These are phyloP conservation scores for Mycena albidolilacea DNA, from an alignment of 768 basidiomycete genomes.

Conservation along the genomic window DNA sequence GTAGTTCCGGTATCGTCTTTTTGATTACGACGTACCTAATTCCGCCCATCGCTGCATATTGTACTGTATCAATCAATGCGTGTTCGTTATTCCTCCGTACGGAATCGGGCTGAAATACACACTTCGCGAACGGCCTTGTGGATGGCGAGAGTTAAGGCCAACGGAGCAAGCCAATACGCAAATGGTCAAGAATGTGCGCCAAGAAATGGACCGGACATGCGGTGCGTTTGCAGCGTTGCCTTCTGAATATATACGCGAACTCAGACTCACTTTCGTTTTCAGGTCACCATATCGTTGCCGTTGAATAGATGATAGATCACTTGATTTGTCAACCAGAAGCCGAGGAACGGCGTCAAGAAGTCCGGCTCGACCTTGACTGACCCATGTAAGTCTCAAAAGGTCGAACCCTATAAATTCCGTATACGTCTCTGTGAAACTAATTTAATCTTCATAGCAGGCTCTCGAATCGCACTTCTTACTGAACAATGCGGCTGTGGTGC, in stretches of 20 bases:
- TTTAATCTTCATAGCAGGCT: neutral
- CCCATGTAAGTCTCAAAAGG: neutral
- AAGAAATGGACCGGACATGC: neutral
- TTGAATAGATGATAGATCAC: neutral
- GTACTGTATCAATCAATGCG: no score
- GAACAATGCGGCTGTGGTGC: neutral
- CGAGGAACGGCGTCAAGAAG: neutral
- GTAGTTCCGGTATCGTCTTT: no score
- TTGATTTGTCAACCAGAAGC: neutral
- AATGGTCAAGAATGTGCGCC: no score
- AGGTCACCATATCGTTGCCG: neutral
- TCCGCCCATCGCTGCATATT: no score
- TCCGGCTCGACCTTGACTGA: neutral
- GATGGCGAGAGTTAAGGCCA: no score
- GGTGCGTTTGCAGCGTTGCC: neutral
- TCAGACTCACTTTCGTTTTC: neutral
- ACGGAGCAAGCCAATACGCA: no score
- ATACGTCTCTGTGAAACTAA: neutral
- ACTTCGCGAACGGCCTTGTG: no score
- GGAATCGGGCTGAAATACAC: no score
- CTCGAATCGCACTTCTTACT: slow-evolving; percentile 1
- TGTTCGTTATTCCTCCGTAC: no score
- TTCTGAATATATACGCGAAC: neutral
- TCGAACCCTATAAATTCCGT: no score
- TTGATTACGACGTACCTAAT: no score